phyloP scores from a whole-genome alignment of 208 protist species.

The Acanthamoeba divionensis region DNA sequence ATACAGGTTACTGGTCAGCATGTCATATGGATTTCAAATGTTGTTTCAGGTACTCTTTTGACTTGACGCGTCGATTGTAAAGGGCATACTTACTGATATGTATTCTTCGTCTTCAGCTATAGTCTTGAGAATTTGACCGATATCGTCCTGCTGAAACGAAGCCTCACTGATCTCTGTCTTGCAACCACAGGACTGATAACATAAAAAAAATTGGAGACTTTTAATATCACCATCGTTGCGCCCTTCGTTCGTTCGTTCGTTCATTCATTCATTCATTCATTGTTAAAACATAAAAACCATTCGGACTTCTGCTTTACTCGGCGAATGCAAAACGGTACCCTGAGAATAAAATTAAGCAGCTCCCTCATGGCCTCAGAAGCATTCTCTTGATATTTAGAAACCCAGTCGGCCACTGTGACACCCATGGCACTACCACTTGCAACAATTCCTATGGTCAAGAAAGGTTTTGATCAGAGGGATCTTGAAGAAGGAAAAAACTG shows the following conservation, averaged over 20 bases:
- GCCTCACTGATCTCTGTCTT: background rate
- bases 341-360: constrained; percentile 47
- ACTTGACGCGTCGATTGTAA: background rate
- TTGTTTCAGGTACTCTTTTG: background rate
- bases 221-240: too few species aligned
- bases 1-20: background rate
- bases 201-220: background rate
- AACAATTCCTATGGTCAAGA: background rate
- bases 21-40: background rate
- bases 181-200: background rate
- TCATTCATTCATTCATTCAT: too few species aligned
- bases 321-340: background rate
- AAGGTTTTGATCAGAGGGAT: background rate
- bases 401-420: constrained; percentile 35
- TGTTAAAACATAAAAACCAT: background rate
- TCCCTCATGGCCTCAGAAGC: constrained; percentile 1
- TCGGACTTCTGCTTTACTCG: background rate
- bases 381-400: constrained; percentile 24
- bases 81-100: background rate
- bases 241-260: too few species aligned
- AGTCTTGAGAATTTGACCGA: background rate
- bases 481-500: background rate
- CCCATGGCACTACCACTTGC: constrained; percentile 7
- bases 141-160: background rate
- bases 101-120: background rate